Conservation (phyloP, 2,329 filamentous ascomycete species). For the Penicillium sp. region DNA sequence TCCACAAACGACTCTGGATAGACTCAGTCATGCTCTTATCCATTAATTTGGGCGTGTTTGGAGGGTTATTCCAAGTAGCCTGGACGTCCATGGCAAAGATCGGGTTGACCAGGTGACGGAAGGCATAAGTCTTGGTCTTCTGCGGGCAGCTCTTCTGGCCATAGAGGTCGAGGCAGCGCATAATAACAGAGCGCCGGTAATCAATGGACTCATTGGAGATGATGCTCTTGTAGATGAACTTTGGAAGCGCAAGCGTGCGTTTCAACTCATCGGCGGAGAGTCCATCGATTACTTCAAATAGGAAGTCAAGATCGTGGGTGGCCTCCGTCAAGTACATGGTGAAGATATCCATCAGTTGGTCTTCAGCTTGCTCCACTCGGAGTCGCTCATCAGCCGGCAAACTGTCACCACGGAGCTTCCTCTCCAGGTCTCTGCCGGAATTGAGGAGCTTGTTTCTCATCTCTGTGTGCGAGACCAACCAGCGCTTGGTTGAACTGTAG, state of each 20-base stretch:
- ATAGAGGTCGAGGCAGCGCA: conserved; percentile 85
- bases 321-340: conserved; percentile 74
- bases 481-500: conserved; percentile 62
- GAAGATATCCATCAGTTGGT: conserved; percentile 82
- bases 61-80: conserved; percentile 65
- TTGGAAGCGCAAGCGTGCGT: conserved; percentile 68
- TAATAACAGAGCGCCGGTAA: conserved; percentile 76
- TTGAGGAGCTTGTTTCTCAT: conserved; percentile 59
- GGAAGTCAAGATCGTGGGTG: conserved; percentile 72
- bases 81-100: conserved; percentile 96
- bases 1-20: conserved; percentile 92
- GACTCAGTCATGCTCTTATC: conserved; percentile 84
- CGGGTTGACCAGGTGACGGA: conserved; percentile 90
- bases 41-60: conserved; percentile 68
- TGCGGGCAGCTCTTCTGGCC: conserved; percentile 74
- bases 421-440: conserved; percentile 75
- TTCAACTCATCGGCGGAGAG: conserved; percentile 82
- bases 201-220: conserved; percentile 81
- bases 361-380: conserved; percentile 81
- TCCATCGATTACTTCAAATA: conserved; percentile 80
- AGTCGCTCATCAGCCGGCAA: conserved; percentile 72
- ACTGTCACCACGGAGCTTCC: conserved; percentile 65
- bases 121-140: conserved; percentile 86
- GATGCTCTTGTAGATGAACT: conserved; percentile 80
- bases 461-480: conserved; percentile 58